Percentiles rank a stretch among this genome's conserved stretches.
These are phyloP conservation scores for Pythium oligandrum DNA, from an alignment of 352 stramenopile species.

Conservation along the genomic window DNA sequence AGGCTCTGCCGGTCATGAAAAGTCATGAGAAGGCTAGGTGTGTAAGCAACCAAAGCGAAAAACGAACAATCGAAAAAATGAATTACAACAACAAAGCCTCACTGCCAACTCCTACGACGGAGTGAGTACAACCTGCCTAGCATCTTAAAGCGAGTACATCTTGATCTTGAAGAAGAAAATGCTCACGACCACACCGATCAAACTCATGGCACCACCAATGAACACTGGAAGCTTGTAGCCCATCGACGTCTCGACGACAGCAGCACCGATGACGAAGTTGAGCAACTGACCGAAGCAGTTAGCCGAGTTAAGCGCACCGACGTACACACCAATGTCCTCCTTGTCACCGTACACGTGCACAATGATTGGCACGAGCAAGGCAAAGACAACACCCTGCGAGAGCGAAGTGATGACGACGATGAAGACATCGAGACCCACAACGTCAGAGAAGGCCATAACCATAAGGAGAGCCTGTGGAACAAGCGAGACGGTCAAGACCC, in stretches of 20 bases:
- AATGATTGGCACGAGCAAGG: conserved; percentile 12
- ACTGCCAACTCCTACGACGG: too few relatives aligned
- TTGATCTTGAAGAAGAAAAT: conserved; percentile 5
- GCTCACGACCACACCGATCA: conserved; percentile 24
- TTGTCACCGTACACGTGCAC: conserved; percentile 18
- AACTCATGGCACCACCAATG: conserved; percentile 30
- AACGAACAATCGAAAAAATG: too few relatives aligned
- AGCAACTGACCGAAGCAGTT: conserved; percentile 14
- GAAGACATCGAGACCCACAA: conserved; percentile 33
- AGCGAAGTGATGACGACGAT: conserved; percentile 45
- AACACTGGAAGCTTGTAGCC: conserved; percentile 35
- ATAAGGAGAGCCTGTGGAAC: conserved; percentile 51
- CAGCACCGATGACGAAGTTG: conserved; percentile 29
- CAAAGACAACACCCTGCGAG: conserved; percentile 27
- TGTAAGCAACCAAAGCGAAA: too few relatives aligned
- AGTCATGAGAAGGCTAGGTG: too few relatives aligned
- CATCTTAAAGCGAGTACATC: conserved; percentile 33
- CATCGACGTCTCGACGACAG: conserved; percentile 30
- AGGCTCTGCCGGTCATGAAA: too few relatives aligned
- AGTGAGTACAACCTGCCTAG: too few relatives aligned
- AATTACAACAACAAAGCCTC: too few relatives aligned
- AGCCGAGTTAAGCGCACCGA: conserved; percentile 4
- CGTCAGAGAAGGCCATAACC: conserved; percentile 43
- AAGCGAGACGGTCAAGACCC: conserved; percentile 32
- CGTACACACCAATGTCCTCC: conserved; percentile 15